Conservation (phyloP, 352 stramenopile species). For the Vaucheria bursata region DNA sequence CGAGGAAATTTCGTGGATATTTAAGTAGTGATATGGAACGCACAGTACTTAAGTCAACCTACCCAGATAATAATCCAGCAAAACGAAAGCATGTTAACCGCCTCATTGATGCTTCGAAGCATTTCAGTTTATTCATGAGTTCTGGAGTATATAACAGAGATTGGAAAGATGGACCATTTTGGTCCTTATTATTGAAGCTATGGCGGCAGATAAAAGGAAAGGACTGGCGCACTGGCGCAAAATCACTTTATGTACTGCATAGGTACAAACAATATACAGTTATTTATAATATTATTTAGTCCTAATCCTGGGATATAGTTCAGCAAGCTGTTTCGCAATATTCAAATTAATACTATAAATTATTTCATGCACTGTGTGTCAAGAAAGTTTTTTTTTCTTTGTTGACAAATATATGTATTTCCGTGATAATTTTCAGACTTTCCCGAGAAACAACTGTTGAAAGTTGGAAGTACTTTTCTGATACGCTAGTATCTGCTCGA, state of each 20-base stretch:
- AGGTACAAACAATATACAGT: not conserved
- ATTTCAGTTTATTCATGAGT: constrained; percentile 33
- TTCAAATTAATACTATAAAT: too few species aligned
- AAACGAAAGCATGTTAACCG: constrained; percentile 45
- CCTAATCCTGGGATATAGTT: too few species aligned
- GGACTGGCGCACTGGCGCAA: constrained; percentile 26
- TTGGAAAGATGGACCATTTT: constrained; percentile 26
- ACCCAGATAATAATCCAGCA: constrained; percentile 37
- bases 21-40: constrained; percentile 38
- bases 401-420: too few species aligned
- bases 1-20: not conserved
- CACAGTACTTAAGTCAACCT: constrained; percentile 39
- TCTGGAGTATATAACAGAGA: not conserved
- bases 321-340: too few species aligned
- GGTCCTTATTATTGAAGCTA: constrained; percentile 39
- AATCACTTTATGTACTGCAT: constrained; percentile 40
- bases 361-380: too few species aligned
- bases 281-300: too few species aligned
- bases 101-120: constrained; percentile 17
- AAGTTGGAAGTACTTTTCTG: constrained; percentile 37
- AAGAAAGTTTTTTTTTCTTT: too few species aligned
- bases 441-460: constrained; percentile 18
- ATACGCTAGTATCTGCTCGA: constrained; percentile 19
- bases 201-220: constrained; percentile 35
- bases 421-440: not conserved